phyloP scores from a whole-genome alignment of 257 asterid genomes.

The Solanum sparsipilum region DNA sequence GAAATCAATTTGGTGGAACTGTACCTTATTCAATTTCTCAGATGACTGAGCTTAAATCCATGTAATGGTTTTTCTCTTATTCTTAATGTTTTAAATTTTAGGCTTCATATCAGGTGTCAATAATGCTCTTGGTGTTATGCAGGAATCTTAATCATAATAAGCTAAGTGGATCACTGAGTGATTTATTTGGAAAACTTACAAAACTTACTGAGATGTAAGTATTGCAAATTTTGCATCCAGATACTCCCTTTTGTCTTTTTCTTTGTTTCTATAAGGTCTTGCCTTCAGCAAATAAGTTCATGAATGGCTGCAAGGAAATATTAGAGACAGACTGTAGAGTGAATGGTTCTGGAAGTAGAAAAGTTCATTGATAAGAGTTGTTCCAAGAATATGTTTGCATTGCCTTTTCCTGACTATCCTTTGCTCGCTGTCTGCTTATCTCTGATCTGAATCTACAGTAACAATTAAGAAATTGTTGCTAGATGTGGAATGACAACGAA shows the following conservation, averaged over 20 bases:
- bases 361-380: neutral
- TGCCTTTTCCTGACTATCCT: neutral
- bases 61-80: conserved; percentile 13
- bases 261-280: neutral
- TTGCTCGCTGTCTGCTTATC: neutral
- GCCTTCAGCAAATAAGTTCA: neutral
- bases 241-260: neutral
- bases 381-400: neutral
- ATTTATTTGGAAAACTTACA: conserved; percentile 36
- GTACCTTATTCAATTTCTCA: conserved; percentile 49
- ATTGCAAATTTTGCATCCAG: neutral
- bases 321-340: neutral
- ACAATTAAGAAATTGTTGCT: neutral
- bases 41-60: conserved; percentile 26
- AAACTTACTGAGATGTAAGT: conserved; percentile 39
- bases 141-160: conserved; percentile 39
- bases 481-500: neutral
- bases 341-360: neutral
- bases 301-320: neutral
- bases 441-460: neutral
- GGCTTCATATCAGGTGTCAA: neutral
- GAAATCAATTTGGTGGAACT: conserved; percentile 24
- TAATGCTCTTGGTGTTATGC: conserved; percentile 9
- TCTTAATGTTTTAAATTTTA: neutral
- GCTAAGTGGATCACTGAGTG: conserved; percentile 43